A percentile compares a stretch with the other conserved stretches of the same genome.
Conservation (phyloP, 139 green algal species). For the Chlorella sorokiniana region DNA sequence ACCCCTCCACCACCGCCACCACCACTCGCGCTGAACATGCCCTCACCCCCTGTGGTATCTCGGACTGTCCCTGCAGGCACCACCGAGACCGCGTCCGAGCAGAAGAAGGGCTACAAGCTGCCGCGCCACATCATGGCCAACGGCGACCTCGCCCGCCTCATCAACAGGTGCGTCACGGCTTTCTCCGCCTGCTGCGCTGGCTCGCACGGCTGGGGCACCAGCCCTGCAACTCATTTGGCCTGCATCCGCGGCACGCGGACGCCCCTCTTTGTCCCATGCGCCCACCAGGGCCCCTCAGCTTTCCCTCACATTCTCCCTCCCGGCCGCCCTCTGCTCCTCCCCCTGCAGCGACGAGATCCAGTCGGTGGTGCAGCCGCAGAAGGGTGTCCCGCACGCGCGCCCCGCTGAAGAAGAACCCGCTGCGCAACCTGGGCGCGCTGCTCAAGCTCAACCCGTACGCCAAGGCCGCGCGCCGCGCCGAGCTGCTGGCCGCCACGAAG, state of each 20-base stretch:
- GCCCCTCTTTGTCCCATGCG: too few relatives aligned
- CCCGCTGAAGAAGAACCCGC: constrained; percentile 97
- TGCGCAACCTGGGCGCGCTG: constrained; percentile 96
- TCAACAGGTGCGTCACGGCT: constrained; percentile 72
- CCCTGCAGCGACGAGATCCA: constrained; percentile 98
- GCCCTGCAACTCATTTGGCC: too few relatives aligned
- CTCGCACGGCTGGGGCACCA: too few relatives aligned
- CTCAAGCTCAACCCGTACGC: constrained; percentile 98
- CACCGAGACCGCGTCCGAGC: constrained; percentile 58
- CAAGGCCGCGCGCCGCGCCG: constrained; percentile 65
- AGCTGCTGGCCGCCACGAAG: constrained; percentile 66
- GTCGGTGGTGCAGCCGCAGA: constrained; percentile 71
- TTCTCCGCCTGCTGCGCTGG: too few relatives aligned
- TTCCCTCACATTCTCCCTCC: too few relatives aligned
- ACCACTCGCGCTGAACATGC: neutral
- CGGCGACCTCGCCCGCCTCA: constrained; percentile 92
- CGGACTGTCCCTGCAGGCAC: constrained; percentile 54
- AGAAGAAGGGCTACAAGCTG: constrained; percentile 97
- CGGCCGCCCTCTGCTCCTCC: neutral
- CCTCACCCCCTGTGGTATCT: neutral
- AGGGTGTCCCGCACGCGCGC: constrained; percentile 49
- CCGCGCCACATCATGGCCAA: constrained; percentile 91
- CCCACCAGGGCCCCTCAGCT: too few relatives aligned
- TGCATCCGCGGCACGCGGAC: too few relatives aligned
- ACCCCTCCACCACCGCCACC: too few relatives aligned